These are phyloP conservation scores for Alternaria ventricosa DNA, from an alignment of 2,329 filamentous ascomycete genomes.

Conservation along the genomic window DNA sequence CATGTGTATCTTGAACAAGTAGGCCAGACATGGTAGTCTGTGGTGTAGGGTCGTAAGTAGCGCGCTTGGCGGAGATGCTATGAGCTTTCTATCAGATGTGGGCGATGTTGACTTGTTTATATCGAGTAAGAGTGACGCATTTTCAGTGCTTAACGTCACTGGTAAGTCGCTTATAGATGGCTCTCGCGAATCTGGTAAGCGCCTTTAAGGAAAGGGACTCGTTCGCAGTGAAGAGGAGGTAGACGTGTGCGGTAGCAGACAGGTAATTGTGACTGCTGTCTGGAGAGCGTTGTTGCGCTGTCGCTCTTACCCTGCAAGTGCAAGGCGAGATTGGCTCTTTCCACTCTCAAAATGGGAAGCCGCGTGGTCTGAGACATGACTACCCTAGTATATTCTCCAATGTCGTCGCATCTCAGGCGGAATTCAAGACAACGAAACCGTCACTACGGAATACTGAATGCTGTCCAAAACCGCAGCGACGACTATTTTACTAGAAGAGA, in stretches of 20 bases:
- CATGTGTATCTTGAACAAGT: not conserved
- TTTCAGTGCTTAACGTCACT: not conserved
- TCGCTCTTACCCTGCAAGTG: not conserved
- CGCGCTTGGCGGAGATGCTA: not conserved
- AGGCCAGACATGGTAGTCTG: not conserved
- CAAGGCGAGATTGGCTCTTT: not conserved
- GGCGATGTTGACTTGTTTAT: not conserved
- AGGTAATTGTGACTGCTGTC: not conserved
- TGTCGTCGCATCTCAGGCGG: not conserved
- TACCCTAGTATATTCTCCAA: not conserved
- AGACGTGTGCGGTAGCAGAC: not conserved
- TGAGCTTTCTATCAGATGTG: not conserved
- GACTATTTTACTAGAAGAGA: not conserved
- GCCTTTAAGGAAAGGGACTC: accelerated
- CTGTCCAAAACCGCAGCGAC: not conserved
- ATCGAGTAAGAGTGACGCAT: not conserved
- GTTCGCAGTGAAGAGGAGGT: not conserved
- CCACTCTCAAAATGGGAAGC: not conserved
- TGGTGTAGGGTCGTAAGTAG: not conserved
- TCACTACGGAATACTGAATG: accelerated
- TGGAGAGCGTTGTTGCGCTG: not conserved
- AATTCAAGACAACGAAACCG: not conserved
- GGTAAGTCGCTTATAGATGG: accelerated
- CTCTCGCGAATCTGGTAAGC: not conserved
- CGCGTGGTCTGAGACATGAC: not conserved